phyloP scores from a whole-genome alignment of 108 stramenopile genomes.

The Cyclotella kingstonii region DNA sequence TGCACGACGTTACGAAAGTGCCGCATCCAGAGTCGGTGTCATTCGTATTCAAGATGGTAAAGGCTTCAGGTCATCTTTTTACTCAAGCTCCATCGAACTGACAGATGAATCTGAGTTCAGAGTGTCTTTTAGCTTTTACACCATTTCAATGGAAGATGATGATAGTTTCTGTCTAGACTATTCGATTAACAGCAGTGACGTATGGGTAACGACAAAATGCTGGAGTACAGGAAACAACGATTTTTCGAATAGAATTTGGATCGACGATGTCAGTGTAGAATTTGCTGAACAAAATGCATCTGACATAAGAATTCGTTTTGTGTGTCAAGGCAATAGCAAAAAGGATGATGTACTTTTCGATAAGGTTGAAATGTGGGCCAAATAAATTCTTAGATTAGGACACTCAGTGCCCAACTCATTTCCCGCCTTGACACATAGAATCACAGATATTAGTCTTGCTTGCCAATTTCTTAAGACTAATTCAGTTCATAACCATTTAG shows the following conservation, averaged over 20 bases:
- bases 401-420: neutral
- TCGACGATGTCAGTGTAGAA: slow-evolving; percentile 5
- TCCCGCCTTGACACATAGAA: neutral
- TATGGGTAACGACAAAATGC: slow-evolving; percentile 1
- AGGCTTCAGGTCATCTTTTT: slow-evolving; percentile 12
- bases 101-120: slow-evolving; percentile 2
- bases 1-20: neutral
- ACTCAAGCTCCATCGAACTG: neutral
- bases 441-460: too few species aligned
- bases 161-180: slow-evolving; percentile 16
- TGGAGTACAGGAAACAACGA: neutral
- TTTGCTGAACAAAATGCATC: neutral
- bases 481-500: too few species aligned
- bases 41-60: slow-evolving; percentile 27
- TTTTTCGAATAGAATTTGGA: slow-evolving; percentile 4
- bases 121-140: slow-evolving; percentile 2
- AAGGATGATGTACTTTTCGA: slow-evolving; percentile 19
- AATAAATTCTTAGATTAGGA: neutral
- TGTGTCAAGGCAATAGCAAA: slow-evolving; percentile 11
- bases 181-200: neutral
- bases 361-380: slow-evolving; percentile 1
- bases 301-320: neutral
- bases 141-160: slow-evolving; percentile 13
- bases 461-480: too few species aligned
- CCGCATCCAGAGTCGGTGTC: slow-evolving; percentile 5